phyloP scores from a whole-genome alignment of 2,329 filamentous ascomycete species.

The Microcyclospora tardicrescens region DNA sequence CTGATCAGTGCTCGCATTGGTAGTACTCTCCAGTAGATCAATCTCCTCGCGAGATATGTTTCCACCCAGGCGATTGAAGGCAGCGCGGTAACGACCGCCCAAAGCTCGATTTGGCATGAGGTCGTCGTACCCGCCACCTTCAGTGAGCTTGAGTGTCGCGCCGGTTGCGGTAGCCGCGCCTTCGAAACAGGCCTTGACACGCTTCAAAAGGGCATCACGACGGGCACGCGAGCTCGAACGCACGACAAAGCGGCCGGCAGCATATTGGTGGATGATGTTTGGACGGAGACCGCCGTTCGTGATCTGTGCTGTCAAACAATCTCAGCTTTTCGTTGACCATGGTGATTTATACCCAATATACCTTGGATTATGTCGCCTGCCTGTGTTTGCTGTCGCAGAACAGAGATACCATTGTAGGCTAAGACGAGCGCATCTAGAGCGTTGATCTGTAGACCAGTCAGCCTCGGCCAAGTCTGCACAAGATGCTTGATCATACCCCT shows the following conservation, averaged over 20 bases:
- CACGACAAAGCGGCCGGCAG: slow-evolving; percentile 25
- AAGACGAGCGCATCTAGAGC: slow-evolving; percentile 23
- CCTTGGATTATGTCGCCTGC: slow-evolving; percentile 28
- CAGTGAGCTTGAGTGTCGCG: slow-evolving; percentile 34
- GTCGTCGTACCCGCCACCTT: slow-evolving; percentile 37
- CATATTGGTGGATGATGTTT: slow-evolving; percentile 30
- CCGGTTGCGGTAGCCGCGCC: slow-evolving; percentile 38
- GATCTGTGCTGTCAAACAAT: slow-evolving; percentile 7
- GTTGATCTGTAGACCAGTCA: slow-evolving; percentile 17
- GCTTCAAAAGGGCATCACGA: slow-evolving; percentile 19
- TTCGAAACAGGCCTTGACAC: slow-evolving; percentile 31
- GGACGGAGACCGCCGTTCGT: slow-evolving; percentile 17
- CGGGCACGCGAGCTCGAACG: slow-evolving; percentile 21
- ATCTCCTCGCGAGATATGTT: slow-evolving; percentile 26
- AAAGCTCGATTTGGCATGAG: slow-evolving; percentile 43
- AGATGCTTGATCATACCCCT: slow-evolving; percentile 6
- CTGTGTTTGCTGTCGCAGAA: slow-evolving; percentile 28
- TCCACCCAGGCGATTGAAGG: slow-evolving; percentile 23
- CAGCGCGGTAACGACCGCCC: slow-evolving; percentile 16
- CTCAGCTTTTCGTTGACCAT: neutral
- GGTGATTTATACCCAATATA: neutral
- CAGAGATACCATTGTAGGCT: slow-evolving; percentile 23
- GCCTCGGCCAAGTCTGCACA: slow-evolving; percentile 5
- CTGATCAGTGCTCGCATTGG: slow-evolving; percentile 47
- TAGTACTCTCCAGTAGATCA: slow-evolving; percentile 30